A percentile compares a stretch with the other conserved stretches of the same genome.
phyloP scores from a whole-genome alignment of 306 rosid species.

The Glycyrrhiza uralensis region DNA sequence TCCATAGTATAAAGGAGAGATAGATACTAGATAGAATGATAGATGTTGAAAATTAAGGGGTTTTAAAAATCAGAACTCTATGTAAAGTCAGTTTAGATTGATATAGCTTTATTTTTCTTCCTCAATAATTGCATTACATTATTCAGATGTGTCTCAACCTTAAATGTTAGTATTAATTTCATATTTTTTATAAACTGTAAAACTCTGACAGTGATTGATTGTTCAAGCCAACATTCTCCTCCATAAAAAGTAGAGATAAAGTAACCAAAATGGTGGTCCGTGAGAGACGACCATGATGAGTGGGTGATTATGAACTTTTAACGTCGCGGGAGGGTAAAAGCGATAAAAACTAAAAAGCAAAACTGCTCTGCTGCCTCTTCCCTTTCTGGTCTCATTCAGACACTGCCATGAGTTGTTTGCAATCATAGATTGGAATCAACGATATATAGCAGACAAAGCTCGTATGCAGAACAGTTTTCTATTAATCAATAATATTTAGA shows the following conservation, averaged over 20 bases:
- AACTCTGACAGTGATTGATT: constrained; percentile 30
- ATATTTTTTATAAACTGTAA: background rate
- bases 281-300: constrained; percentile 38
- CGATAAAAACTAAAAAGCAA: constrained; percentile 13
- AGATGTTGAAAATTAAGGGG: too few relatives aligned
- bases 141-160: background rate
- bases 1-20: too few relatives aligned
- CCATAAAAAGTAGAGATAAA: constrained; percentile 44
- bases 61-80: too few relatives aligned
- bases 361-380: constrained; percentile 15
- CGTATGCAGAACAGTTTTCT: background rate
- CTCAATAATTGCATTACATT: constrained; percentile 29
- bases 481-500: background rate
- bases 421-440: constrained; percentile 17
- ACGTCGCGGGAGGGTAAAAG: constrained; percentile 16
- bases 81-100: too few relatives aligned
- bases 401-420: constrained; percentile 15
- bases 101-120: too few relatives aligned
- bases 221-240: constrained; percentile 40
- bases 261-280: constrained; percentile 27
- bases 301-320: constrained; percentile 43
- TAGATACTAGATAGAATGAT: too few relatives aligned
- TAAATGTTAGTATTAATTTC: background rate
- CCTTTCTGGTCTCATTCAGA: background rate
- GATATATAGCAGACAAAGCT: constrained; percentile 12